Base-by-base conservation (phyloP, 371 early-diverging fungal genomes). In the Zychaea mexicana region DNA sequence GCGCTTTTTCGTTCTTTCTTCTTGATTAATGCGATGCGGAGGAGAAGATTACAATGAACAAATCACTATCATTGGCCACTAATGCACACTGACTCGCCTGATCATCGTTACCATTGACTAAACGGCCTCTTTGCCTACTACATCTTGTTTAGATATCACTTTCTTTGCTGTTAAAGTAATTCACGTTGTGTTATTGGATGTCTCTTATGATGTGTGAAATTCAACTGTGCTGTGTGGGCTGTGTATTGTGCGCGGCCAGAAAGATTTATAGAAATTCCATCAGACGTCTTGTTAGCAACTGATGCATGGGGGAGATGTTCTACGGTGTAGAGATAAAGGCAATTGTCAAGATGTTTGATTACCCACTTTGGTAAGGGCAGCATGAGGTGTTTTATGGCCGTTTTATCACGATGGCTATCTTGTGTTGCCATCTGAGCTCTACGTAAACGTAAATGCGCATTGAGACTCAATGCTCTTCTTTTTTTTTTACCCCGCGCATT, bases 401-500 rank as follows among this genome's bases (percentile, higher is more conserved):
- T 49, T 24, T 49, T 24, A 22, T 49, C 46, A 46, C 46, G 46
- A 46, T 46, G 46, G 46, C 0, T 46, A 46, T 46, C 3, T 46
- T 46, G 46, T 46, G 46, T n/a, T 21, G 15, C 46, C 46, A 46
- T 5, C 45, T 45, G 6, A 10, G 17, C 17, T 5, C 6, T 45
- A 19, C 5, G 17, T 19, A 45, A 45, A 45, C 45, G 49, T 49
- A 49, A 19, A 49, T 49, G 22, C 5, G 13, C 49, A 49, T 4
- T 49, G 49, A 24, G 10, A n/a, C 49, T 24, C 49, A 46, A 46
- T 46, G 46, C n/a, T 13, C 7, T n/a, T 46, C 0, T 24, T 22
- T 19, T 8, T 49, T 49, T 2, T 49, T 19, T 49, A 49, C 49
- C 49, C 49, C 49, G 49, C 49, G n/a, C 49, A 49, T 49, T 49